Evolutionary conservation across 139 green algal species (phyloP), one percentile per base, ranked within the genome.

Genomic region (Chlamydomonas applanata): DNA sequence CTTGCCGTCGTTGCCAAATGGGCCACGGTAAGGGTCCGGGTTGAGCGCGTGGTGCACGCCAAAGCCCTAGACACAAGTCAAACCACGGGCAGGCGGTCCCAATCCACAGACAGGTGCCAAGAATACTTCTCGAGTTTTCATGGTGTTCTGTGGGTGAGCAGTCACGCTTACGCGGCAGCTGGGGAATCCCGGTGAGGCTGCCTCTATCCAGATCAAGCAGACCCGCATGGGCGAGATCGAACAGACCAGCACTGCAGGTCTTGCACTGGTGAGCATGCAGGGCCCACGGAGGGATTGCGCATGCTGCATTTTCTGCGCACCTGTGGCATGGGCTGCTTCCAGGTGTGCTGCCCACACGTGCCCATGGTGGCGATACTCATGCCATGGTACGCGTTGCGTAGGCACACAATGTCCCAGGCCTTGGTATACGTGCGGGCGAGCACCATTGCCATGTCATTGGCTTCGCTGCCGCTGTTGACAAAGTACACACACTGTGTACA

Each of bases 301-400:
- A 17, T 17, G 17, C 17, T 14, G 46, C 40, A 7, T 49, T 49
- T 7, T 19, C 0, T 0, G 4, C 71, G 0, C 57, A 89, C 88
- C 59, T 87, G 81, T 0, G 93, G 90, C 32, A 97, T 63, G 57
- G 84, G 81, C 72, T 93, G 89, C 81, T 99, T 99, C 95, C 95
- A 99, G 5, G 90, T 98, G 84, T 80, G 74, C 67, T 97, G 91
- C 0, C 91, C 95, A 35, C 93, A 91, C 9, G 93, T 78, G 30
- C 92, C 92, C 93, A 98, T 98, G 0, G 94, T 97, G 27, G 70
- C 86, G 1, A 87, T 82, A 69, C 71, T 89, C 77, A 97, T 86
- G 61, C 95, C 95, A 74, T 99, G 95, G 82, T 99, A 99, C 52
- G 81, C 85, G 74, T 98, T 98, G 30, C 95, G 84, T 68, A 99